These are phyloP conservation scores for Zoysia pacifica DNA, from an alignment of 176 grass and related monocot genomes.

Conservation along the genomic window DNA sequence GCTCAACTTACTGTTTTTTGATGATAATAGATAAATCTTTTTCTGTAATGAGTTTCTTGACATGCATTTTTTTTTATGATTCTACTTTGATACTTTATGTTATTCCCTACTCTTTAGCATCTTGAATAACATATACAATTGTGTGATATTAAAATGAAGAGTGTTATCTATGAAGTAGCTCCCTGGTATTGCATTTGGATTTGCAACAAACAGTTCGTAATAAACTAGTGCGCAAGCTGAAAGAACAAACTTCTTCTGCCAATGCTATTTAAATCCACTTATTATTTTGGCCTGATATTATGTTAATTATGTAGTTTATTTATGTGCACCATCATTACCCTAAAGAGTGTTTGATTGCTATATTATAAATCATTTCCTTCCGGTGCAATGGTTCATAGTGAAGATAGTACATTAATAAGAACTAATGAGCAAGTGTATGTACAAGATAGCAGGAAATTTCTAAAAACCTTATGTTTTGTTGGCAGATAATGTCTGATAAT, in stretches of 20 bases:
- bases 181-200: background rate
- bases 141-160: slow-evolving; percentile 1
- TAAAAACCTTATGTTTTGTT: background rate
- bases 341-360: background rate
- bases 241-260: background rate
- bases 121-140: background rate
- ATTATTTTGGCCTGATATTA: background rate
- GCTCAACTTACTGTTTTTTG: slow-evolving; percentile 27
- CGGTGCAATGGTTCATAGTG: background rate
- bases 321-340: background rate
- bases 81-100: no score
- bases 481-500: slow-evolving; percentile 8
- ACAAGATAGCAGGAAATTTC: slow-evolving; percentile 1
- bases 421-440: slow-evolving; percentile 1
- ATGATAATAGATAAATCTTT: background rate
- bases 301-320: slow-evolving; percentile 16
- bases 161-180: background rate
- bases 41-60: slow-evolving; percentile 14
- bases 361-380: background rate
- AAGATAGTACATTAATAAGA: background rate
- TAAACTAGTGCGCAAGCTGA: background rate
- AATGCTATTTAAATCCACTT: background rate
- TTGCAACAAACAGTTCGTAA: slow-evolving; percentile 16
- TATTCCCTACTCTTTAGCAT: background rate
- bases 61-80: background rate